Conservation (phyloP, 2,329 filamentous ascomycete species). For the Xylariaceae sp. region DNA sequence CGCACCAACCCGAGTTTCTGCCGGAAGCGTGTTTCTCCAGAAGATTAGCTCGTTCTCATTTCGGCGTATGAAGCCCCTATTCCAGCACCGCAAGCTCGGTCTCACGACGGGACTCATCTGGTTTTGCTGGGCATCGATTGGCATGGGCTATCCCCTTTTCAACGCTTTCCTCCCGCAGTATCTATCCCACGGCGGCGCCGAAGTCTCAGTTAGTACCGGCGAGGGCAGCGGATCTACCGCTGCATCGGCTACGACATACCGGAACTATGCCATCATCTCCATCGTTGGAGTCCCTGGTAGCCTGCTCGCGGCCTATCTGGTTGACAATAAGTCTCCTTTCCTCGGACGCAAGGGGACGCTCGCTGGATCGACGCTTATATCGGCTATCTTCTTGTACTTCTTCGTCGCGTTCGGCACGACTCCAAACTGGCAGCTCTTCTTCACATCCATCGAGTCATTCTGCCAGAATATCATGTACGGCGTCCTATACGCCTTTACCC, state of each 20-base stretch:
- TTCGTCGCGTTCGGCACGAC: constrained; percentile 59
- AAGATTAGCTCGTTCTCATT: constrained; percentile 64
- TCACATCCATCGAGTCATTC: constrained; percentile 66
- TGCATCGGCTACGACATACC: constrained; percentile 54
- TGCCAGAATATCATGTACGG: constrained; percentile 76
- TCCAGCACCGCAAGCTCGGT: constrained; percentile 50
- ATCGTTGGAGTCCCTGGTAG: constrained; percentile 74
- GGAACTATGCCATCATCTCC: constrained; percentile 78
- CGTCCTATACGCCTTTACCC: constrained; percentile 72
- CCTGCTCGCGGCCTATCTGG: constrained; percentile 68
- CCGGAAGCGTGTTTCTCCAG: constrained; percentile 46
- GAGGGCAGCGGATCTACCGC: constrained; percentile 25
- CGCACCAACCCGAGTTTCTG: constrained; percentile 26
- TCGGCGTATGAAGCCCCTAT: constrained; percentile 64
- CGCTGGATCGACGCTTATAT: constrained; percentile 62
- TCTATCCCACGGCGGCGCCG: constrained; percentile 55
- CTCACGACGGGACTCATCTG: constrained; percentile 57
- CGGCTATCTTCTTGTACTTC: constrained; percentile 65
- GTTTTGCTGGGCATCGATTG: constrained; percentile 80
- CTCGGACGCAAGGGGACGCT: constrained; percentile 70
- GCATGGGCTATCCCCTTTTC: constrained; percentile 84
- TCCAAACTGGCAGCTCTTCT: constrained; percentile 56
- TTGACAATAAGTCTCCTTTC: constrained; percentile 59
- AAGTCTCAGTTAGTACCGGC: constrained; percentile 32
- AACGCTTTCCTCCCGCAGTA: constrained; percentile 90